Base-by-base conservation (phyloP, 768 basidiomycete genomes). In the Tylopilus rubrobrunneus region DNA sequence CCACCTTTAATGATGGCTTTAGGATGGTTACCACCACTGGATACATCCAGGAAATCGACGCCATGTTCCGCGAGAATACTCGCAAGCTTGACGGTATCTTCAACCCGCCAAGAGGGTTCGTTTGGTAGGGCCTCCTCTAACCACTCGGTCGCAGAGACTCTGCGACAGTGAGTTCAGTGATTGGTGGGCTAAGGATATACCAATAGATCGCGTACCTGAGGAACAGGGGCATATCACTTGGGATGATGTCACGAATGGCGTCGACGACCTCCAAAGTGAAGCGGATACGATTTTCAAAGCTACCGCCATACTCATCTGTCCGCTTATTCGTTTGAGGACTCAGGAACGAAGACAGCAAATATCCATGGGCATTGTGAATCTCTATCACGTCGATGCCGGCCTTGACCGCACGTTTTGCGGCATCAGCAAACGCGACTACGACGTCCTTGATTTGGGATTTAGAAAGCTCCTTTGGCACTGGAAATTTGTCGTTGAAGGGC, bases 91-190 rank as follows among this genome's bases (percentile, higher is more conserved):
- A 79, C 80, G 2, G 85, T 87, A 63, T 92, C 89, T 64, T 86
- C 81, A 1, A 79, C 57, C 15, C 79, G 77, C 89, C 90, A 89
- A 7, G 80, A 81, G 11, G 78, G 77, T 56, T 86, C 81, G 53
- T 85, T 70, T 0, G 83, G 80, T 2, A 79, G 68, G 5, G 74
- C 71, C 52, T 80, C 75, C 58, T 84, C 83, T 8, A 87, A 71
- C 84, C 88, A 88, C 53, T 92, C 91, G 0, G 82, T 85, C 1
- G 82, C 91, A 40, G 84, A 86, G 23, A 92, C 69, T 21, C 84
- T 27, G 53, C 39, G 39, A 14, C 19, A 19, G 44, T 55, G n/a
- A 48, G 43, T 50, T 5, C 23, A 14, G 25, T 31, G 8, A 33
- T 15, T 9, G 7, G 14, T 12, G 37, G 5, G 45, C 34, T 44